Percentiles rank a stretch among this genome's conserved stretches.
Evolutionary conservation across 2,329 filamentous ascomycete species (phyloP).

Genomic region (Penicillium concentricum): DNA sequence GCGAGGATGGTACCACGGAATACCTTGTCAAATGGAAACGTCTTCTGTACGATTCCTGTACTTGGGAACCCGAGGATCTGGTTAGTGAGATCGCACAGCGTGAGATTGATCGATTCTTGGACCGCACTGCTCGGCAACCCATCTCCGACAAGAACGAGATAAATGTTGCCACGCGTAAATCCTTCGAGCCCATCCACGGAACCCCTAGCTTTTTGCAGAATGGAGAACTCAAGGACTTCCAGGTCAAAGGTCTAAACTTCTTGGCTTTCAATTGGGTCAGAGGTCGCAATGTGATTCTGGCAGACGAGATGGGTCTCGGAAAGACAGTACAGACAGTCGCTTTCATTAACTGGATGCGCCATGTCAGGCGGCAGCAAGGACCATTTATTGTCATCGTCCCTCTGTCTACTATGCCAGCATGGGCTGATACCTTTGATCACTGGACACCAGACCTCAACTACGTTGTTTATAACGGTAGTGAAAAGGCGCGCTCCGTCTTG

Average conservation of each 20-base stretch:
- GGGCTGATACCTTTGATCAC: conserved; percentile 95
- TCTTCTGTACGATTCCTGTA: conserved; percentile 88
- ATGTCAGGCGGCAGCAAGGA: conserved; percentile 84
- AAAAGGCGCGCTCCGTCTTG: conserved; percentile 81
- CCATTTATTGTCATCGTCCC: conserved; percentile 97
- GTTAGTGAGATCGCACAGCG: conserved; percentile 77
- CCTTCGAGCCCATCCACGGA: conserved; percentile 69
- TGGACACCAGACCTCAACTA: conserved; percentile 98
- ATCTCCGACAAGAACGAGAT: conserved; percentile 75
- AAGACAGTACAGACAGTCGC: conserved; percentile 98
- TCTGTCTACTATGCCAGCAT: conserved; percentile 93
- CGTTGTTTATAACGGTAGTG: conserved; percentile 91
- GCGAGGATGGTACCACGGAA: conserved; percentile 71
- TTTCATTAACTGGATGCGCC: conserved; percentile 94
- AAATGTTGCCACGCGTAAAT: conserved; percentile 70
- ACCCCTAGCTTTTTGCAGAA: conserved; percentile 83
- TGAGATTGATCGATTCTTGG: conserved; percentile 87
- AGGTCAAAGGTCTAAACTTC: conserved; percentile 92
- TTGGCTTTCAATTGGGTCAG: conserved; percentile 94
- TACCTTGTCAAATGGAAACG: conserved; percentile 98
- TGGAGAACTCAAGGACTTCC: conserved; percentile 87
- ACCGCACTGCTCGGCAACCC: conserved; percentile 78
- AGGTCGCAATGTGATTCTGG: conserved; percentile 91
- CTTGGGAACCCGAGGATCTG: conserved; percentile 80
- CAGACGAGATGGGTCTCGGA: conserved; percentile 97